These are phyloP conservation scores for Centaurea solstitialis DNA, from an alignment of 129 eudicot species.

Conservation along the genomic window DNA sequence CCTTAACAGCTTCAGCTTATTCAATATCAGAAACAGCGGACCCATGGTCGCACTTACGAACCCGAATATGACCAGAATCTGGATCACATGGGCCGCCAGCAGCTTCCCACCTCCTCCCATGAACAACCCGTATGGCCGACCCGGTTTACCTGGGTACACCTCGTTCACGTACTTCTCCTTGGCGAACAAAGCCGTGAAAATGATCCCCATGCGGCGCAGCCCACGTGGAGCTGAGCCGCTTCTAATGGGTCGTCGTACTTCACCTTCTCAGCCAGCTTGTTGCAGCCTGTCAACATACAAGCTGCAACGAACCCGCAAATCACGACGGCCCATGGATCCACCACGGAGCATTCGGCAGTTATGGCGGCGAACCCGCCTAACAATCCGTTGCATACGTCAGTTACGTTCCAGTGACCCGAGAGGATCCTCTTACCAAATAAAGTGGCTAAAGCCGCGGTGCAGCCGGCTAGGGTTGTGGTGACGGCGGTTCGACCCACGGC, in stretches of 20 bases:
- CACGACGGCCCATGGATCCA: conserved; percentile 68
- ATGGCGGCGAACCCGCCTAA: conserved; percentile 66
- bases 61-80: conserved; percentile 45
- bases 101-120: conserved; percentile 60
- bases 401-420: conserved; percentile 59
- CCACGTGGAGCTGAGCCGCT: conserved; percentile 68
- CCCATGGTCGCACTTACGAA: conserved; percentile 64
- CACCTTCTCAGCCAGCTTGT: conserved; percentile 44
- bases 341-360: conserved; percentile 61
- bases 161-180: conserved; percentile 46
- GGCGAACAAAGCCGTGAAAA: conserved; percentile 56
- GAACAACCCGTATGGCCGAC: conserved; percentile 52
- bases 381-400: conserved; percentile 59
- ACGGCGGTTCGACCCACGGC: conserved; percentile 70
- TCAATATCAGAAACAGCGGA: conserved; percentile 36
- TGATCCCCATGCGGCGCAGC: conserved; percentile 69
- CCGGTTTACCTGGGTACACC: conserved; percentile 46
- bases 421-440: conserved; percentile 51
- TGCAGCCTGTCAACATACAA: conserved; percentile 47
- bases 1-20: conserved; percentile 43
- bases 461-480: conserved; percentile 61
- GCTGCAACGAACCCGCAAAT: conserved; percentile 70
- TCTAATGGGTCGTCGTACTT: conserved; percentile 64
- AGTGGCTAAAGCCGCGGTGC: conserved; percentile 54
- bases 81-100: conserved; percentile 52